Evolutionary conservation across 495 filamentous ascomycete species (phyloP).

Genomic region (Podospora didyma): DNA sequence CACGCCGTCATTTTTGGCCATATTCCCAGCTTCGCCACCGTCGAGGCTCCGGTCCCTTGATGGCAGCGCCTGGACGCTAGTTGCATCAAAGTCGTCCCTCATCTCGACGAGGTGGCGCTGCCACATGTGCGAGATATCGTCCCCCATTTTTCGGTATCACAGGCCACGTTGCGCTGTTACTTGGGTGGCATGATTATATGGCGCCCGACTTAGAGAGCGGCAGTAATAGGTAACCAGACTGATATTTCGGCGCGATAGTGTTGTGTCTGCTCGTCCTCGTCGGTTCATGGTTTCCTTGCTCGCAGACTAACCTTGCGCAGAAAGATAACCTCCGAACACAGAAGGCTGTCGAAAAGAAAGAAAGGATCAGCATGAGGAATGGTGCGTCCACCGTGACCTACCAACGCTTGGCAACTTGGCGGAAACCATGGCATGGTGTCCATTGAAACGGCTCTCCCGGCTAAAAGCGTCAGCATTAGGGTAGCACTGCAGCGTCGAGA

Average conservation of each 20-base stretch:
- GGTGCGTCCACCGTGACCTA: background rate
- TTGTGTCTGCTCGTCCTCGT: background rate
- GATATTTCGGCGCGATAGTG: background rate
- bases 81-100: constrained; percentile 11
- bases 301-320: background rate
- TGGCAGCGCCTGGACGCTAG: constrained; percentile 12
- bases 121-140: constrained; percentile 18
- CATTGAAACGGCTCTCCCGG: background rate
- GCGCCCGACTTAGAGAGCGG: too few species aligned
- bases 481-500: background rate
- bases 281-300: background rate
- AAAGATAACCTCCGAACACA: background rate
- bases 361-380: background rate
- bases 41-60: constrained; percentile 2
- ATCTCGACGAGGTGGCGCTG: constrained; percentile 13
- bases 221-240: background rate
- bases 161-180: background rate
- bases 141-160: constrained; percentile 3
- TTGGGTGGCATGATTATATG: too few species aligned
- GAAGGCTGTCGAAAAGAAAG: background rate
- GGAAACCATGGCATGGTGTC: background rate
- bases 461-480: background rate
- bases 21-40: background rate
- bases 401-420: background rate
- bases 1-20: background rate